Evolutionary conservation across 2,329 filamentous ascomycete species (phyloP).

Genomic region (Tolypocladium album): DNA sequence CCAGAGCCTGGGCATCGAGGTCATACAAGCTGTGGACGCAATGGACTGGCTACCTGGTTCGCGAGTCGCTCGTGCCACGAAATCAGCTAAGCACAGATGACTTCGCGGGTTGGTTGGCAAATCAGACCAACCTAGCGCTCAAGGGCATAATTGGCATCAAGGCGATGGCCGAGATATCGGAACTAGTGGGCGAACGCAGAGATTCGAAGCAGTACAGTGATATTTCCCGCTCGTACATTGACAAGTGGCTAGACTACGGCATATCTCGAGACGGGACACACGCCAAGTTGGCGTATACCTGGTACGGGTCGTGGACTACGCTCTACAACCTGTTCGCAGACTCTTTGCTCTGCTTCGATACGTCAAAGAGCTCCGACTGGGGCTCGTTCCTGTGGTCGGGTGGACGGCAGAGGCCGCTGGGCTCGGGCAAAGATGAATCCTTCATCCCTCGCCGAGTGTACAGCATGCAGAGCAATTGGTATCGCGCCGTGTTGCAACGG

Average conservation of each 20-base stretch:
- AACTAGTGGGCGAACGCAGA: constrained; percentile 42
- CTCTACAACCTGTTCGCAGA: constrained; percentile 73
- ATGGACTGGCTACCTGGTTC: constrained; percentile 64
- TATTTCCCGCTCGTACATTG: constrained; percentile 55
- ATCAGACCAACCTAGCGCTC: constrained; percentile 65
- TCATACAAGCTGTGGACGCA: constrained; percentile 65
- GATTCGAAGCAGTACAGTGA: constrained; percentile 52
- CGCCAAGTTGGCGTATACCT: constrained; percentile 69
- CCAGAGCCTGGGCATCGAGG: constrained; percentile 27
- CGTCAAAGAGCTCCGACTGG: constrained; percentile 4
- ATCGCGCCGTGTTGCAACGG: constrained; percentile 64
- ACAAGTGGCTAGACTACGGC: constrained; percentile 60
- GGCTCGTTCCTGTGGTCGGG: background rate
- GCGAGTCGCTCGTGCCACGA: constrained; percentile 57
- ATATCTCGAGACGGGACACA: constrained; percentile 62
- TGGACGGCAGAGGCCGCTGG: constrained; percentile 11
- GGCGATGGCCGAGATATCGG: constrained; percentile 61
- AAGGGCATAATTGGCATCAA: constrained; percentile 73
- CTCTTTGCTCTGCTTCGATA: constrained; percentile 68
- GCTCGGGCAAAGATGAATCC: constrained; percentile 12
- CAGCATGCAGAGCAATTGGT: constrained; percentile 71
- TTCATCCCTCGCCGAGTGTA: constrained; percentile 73
- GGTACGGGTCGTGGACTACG: constrained; percentile 75
- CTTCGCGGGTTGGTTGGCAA: constrained; percentile 63
- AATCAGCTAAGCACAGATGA: constrained; percentile 71